Conservation (phyloP, 495 filamentous ascomycete genomes). For the Tuber magnatum region DNA sequence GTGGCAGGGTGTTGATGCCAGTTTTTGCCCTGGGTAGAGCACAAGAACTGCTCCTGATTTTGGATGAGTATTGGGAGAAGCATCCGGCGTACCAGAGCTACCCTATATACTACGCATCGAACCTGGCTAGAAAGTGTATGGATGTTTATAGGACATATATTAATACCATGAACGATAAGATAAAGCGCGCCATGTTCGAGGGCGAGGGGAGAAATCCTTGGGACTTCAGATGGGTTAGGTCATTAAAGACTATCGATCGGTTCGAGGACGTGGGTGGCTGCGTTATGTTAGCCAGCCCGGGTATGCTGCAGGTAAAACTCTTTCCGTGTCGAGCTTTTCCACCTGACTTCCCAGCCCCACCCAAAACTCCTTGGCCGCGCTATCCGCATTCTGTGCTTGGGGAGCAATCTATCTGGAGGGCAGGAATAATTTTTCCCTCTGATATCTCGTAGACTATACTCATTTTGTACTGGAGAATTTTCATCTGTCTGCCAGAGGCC, state of each 20-base stretch:
- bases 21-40: constrained; percentile 91
- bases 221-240: constrained; percentile 90
- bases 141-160: constrained; percentile 97
- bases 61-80: constrained; percentile 92
- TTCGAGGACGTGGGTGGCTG: constrained; percentile 95
- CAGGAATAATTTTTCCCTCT: not conserved
- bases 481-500: not conserved
- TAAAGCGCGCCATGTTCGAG: constrained; percentile 83
- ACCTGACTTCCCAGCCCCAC: not conserved
- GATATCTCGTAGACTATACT: not conserved
- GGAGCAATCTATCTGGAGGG: not conserved
- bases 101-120: constrained; percentile 95
- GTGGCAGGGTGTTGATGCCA: constrained; percentile 86
- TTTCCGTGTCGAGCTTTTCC: constrained; percentile 13
- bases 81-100: constrained; percentile 78
- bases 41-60: constrained; percentile 85
- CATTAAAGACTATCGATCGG: constrained; percentile 81
- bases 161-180: constrained; percentile 97
- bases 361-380: not conserved
- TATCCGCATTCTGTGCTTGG: not conserved
- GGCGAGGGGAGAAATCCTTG: constrained; percentile 78
- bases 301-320: constrained; percentile 61
- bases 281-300: constrained; percentile 93
- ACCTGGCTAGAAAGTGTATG: constrained; percentile 93
- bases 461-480: not conserved